These are phyloP conservation scores for Lactarius hatsudake DNA, from an alignment of 768 basidiomycete genomes.

Conservation along the genomic window DNA sequence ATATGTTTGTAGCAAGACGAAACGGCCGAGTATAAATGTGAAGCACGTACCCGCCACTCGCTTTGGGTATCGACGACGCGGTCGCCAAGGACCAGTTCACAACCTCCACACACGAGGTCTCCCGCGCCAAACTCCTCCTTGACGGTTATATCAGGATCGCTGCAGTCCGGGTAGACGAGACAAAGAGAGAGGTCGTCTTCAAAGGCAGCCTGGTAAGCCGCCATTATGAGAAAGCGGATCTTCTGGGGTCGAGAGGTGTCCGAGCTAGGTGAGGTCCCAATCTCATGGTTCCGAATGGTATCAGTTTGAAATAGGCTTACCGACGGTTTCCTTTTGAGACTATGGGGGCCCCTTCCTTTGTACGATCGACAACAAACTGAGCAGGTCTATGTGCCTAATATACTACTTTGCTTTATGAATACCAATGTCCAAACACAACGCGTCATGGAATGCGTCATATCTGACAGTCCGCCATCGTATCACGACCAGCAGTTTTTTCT, in stretches of 20 bases:
- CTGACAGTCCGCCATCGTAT: too few species aligned
- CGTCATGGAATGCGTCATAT: too few species aligned
- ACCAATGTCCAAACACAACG: too few species aligned
- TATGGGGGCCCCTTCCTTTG: too few species aligned
- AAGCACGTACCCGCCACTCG: constrained; percentile 86
- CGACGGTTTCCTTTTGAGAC: neutral
- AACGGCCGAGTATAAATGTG: constrained; percentile 15
- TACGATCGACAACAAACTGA: too few species aligned
- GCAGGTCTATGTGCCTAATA: too few species aligned
- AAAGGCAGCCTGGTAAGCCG: constrained; percentile 62
- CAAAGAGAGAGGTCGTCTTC: constrained; percentile 85
- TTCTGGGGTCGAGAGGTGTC: neutral
- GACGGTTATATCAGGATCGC: constrained; percentile 89
- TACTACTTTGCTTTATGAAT: too few species aligned
- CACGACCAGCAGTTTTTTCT: neutral
- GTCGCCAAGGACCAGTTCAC: constrained; percentile 94
- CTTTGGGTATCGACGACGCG: constrained; percentile 95
- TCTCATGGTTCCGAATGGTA: neutral
- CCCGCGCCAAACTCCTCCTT: constrained; percentile 97
- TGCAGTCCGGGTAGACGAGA: constrained; percentile 93
- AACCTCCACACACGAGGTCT: constrained; percentile 92
- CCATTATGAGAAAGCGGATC: constrained; percentile 2
- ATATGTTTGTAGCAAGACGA: constrained; percentile 25
- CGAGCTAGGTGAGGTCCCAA: constrained; percentile 3
- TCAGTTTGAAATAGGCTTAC: neutral